These are phyloP conservation scores for Amanita rubescens DNA, from an alignment of 768 basidiomycete species.

Conservation along the genomic window DNA sequence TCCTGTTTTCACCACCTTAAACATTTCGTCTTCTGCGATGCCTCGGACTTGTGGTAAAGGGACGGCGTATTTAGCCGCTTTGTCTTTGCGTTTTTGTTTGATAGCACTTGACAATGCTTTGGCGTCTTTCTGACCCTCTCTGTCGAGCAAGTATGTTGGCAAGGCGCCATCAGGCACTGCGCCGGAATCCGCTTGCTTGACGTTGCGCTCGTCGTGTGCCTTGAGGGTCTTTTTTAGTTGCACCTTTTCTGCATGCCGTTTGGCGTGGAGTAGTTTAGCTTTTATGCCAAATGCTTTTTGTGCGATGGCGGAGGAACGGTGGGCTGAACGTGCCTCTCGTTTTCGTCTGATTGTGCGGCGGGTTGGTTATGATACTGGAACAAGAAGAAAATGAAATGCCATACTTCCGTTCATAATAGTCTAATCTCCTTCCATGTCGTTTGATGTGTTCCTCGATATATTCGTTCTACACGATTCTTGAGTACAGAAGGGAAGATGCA, in stretches of 20 bases:
- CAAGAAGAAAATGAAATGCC: constrained; percentile 21
- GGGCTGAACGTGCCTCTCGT: constrained; percentile 69
- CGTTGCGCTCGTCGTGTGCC: constrained; percentile 97
- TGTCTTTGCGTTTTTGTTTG: constrained; percentile 98
- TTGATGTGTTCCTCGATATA: constrained; percentile 99
- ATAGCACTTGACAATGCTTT: constrained; percentile 93
- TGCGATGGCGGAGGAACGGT: constrained; percentile 72
- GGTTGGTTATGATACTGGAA: not conserved
- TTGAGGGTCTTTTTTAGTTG: constrained; percentile 99
- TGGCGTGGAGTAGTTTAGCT: constrained; percentile 96
- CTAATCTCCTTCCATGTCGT: constrained; percentile 91
- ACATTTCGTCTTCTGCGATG: constrained; percentile 99
- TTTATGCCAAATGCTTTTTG: constrained; percentile 96
- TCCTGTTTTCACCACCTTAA: constrained; percentile 97
- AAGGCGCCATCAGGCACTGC: constrained; percentile 84
- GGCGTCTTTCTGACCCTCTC: constrained; percentile 97
- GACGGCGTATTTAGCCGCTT: constrained; percentile 96
- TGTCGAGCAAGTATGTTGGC: constrained; percentile 92
- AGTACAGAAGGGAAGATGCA: not conserved
- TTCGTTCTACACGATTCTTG: constrained; percentile 62
- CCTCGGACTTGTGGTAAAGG: constrained; percentile 95
- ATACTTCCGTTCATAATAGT: constrained; percentile 93
- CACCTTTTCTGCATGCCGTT: constrained; percentile 95
- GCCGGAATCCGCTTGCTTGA: constrained; percentile 87
- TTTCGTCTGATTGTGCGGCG: constrained; percentile 52